Evolutionary conservation across 2,329 filamentous ascomycete species (phyloP).

Genomic region (Fusarium multiceps): DNA sequence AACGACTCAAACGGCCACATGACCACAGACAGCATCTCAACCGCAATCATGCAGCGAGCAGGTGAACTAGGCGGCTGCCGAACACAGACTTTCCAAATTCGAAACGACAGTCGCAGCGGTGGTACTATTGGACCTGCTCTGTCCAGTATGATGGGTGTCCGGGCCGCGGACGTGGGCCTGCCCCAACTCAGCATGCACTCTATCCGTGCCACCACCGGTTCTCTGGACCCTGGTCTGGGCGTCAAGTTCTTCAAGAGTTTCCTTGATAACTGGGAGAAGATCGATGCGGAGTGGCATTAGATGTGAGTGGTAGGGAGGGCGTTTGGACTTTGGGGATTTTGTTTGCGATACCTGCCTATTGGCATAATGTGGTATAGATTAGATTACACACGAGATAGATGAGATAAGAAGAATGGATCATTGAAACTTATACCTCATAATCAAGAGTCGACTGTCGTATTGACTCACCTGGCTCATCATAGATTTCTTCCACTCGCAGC

Average conservation of each 20-base stretch:
- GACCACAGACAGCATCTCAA: conserved; percentile 91
- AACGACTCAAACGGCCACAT: conserved; percentile 93
- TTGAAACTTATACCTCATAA: neutral
- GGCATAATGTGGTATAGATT: conserved; percentile 15
- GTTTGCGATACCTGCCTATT: conserved; percentile 24
- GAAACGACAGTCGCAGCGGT: conserved; percentile 89
- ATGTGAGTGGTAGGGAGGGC: neutral
- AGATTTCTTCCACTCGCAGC: neutral
- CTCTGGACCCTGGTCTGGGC: conserved; percentile 86
- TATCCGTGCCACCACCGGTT: conserved; percentile 88
- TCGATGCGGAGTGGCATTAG: conserved; percentile 80
- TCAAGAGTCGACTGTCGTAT: neutral
- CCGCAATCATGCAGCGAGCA: conserved; percentile 80
- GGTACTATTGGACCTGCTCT: conserved; percentile 97
- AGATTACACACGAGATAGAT: conserved; percentile 17
- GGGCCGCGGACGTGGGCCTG: conserved; percentile 88
- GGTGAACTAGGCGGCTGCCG: conserved; percentile 78
- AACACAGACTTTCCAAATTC: conserved; percentile 92
- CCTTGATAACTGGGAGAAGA: conserved; percentile 84
- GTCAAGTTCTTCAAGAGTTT: conserved; percentile 91
- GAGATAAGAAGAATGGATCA: neutral
- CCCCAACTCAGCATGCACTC: conserved; percentile 95
- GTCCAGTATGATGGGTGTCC: conserved; percentile 80
- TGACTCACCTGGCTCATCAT: neutral
- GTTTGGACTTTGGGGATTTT: conserved; percentile 10